Base-by-base conservation (phyloP, 352 stramenopile species). In the Globisporangium uncinulatum region DNA sequence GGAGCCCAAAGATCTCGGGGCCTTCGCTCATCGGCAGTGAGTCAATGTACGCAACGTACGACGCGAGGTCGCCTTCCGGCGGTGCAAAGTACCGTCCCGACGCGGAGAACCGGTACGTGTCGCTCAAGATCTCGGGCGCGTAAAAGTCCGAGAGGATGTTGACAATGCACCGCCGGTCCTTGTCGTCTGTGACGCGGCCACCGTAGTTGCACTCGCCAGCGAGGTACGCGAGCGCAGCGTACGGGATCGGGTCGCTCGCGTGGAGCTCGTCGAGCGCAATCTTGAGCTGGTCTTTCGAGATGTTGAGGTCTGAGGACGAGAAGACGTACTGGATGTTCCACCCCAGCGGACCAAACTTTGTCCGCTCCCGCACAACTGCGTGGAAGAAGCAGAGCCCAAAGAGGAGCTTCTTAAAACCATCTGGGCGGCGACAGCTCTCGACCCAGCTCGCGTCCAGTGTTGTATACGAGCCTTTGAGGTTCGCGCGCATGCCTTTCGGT, bases 161-260 rank as follows among this genome's bases (percentile, higher is more conserved):
- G 50, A 92, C 75, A 31, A 94, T 87, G 42, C 83, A 92, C 9
- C 87, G 69, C 1, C 92, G 87, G 64, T 98, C 94, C 54, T 97
- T 97, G 66, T 97, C 92, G 63, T 98, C 94, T 6, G 94, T 98
- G 6, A 98, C 94, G 31, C 94, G 79, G 1, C 94, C 94, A 43
- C 94, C 94, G 63, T 98, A 98, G 76, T 98, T 98, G 70, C 94
- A 98, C 49, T 98, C 90, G 21, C 93, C 92, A 0, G 93, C 87
- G 7, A 95, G 72, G 58, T 98, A 98, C 11, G 85, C 76, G 4
- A 98, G 74, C 5, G 92, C 90, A 13, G 91, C 92, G 65, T 96
- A 98, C 42, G 94, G 94, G 44, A 94, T 84, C 5, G 74, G 71
- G 32, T 94, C 85, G 34, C 56, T 59, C 0, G 61, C 17, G 21